Conservation (phyloP, 352 stramenopile species). For the Phytophthora pisi region DNA sequence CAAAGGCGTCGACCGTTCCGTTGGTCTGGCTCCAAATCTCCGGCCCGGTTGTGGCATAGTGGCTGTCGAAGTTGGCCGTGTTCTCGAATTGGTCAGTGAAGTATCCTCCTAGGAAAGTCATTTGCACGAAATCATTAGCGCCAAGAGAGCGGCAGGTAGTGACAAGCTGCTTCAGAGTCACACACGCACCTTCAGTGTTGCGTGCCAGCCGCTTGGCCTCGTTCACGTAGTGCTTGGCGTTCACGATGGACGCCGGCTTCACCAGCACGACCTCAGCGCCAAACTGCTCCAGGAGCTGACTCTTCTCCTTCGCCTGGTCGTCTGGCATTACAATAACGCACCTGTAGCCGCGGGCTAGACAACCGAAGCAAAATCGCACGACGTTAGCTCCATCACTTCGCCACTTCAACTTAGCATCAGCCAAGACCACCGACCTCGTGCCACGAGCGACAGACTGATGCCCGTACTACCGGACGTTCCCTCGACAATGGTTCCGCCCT, state of each 20-base stretch:
- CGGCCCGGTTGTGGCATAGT: slow-evolving; percentile 94
- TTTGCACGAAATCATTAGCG: not conserved
- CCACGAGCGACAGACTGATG: slow-evolving; percentile 96
- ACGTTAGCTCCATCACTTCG: slow-evolving; percentile 9
- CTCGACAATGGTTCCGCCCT: slow-evolving; percentile 96
- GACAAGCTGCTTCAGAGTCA: not conserved
- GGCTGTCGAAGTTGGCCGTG: slow-evolving; percentile 93
- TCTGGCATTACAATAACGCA: slow-evolving; percentile 98
- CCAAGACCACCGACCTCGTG: slow-evolving; percentile 51
- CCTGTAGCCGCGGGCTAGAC: slow-evolving; percentile 90
- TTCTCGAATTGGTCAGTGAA: slow-evolving; percentile 99
- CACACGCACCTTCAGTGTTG: slow-evolving; percentile 69
- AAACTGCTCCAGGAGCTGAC: slow-evolving; percentile 77
- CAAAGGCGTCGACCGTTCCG: slow-evolving; percentile 95
- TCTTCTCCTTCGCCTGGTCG: slow-evolving; percentile 95
- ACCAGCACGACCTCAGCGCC: slow-evolving; percentile 90
- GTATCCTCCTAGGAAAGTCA: slow-evolving; percentile 69
- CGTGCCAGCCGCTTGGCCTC: slow-evolving; percentile 88
- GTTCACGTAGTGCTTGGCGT: slow-evolving; percentile 98
- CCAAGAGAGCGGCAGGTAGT: not conserved
- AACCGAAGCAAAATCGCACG: not conserved
- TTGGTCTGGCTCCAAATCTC: slow-evolving; percentile 96
- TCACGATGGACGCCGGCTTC: slow-evolving; percentile 95
- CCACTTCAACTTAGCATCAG: slow-evolving; percentile 4
- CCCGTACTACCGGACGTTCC: slow-evolving; percentile 98